These are phyloP conservation scores for Nothophoma quercina DNA, from an alignment of 2,329 filamentous ascomycete species.

Conservation along the genomic window DNA sequence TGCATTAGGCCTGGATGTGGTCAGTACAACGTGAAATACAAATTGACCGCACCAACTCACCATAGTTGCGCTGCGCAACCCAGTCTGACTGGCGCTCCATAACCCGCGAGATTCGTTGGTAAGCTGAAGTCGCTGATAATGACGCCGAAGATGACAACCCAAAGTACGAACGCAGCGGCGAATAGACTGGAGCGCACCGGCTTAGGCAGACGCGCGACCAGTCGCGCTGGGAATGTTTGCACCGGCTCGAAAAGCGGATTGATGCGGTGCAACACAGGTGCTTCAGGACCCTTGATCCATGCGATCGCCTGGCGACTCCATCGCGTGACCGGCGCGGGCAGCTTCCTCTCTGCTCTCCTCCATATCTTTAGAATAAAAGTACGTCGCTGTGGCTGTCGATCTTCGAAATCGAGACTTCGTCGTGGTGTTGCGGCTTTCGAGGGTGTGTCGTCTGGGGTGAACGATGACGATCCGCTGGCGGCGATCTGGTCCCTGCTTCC, in stretches of 20 bases:
- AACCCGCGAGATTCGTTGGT: conserved; percentile 68
- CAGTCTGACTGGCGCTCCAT: conserved; percentile 71
- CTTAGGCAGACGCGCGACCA: conserved; percentile 67
- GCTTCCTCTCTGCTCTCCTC: neutral
- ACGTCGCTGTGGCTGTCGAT: neutral
- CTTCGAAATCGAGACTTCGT: conserved; percentile 3
- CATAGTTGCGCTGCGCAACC: conserved; percentile 74
- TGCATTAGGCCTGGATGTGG: conserved; percentile 35
- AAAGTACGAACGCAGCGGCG: conserved; percentile 65
- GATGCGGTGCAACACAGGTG: conserved; percentile 53
- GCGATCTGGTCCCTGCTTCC: conserved; percentile 9
- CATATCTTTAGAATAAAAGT: neutral
- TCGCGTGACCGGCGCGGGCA: conserved; percentile 27
- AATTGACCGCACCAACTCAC: conserved; percentile 47
- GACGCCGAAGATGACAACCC: conserved; percentile 73
- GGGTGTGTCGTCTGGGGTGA: conserved; percentile 3
- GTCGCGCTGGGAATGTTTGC: conserved; percentile 69
- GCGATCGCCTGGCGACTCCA: conserved; percentile 35
- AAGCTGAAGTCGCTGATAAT: conserved; percentile 69
- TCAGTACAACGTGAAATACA: conserved; percentile 4
- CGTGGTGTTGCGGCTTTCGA: conserved; percentile 12
- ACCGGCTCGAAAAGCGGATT: conserved; percentile 66
- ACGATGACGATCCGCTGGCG: conserved; percentile 7
- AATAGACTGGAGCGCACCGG: conserved; percentile 64
- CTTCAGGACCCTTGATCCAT: conserved; percentile 57